Evolutionary conservation across 2,329 filamentous ascomycete species (phyloP).

Genomic region (Chrysosporium queenslandicum): DNA sequence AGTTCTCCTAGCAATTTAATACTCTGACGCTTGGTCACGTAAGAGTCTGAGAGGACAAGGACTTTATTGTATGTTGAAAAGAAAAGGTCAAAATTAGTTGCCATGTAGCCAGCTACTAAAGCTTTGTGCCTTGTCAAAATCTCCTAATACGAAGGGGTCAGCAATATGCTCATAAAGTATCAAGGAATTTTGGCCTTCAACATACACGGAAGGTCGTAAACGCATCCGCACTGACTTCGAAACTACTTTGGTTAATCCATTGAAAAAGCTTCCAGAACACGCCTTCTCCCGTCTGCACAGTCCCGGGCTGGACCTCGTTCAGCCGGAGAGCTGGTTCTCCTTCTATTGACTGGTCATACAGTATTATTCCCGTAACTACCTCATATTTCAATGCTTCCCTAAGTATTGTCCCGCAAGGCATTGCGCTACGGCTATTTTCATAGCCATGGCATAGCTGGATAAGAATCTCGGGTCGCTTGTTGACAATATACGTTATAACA

Average conservation of each 20-base stretch:
- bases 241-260: slow-evolving; percentile 93
- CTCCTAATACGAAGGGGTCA: slow-evolving; percentile 49
- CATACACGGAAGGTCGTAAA: slow-evolving; percentile 89
- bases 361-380: slow-evolving; percentile 75
- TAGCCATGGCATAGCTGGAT: slow-evolving; percentile 84
- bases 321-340: slow-evolving; percentile 67
- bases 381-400: slow-evolving; percentile 87
- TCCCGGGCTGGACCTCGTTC: slow-evolving; percentile 63
- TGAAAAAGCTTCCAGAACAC: slow-evolving; percentile 96
- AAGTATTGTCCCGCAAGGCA: slow-evolving; percentile 79
- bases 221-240: slow-evolving; percentile 93
- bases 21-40: slow-evolving; percentile 95
- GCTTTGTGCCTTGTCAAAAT: slow-evolving; percentile 89
- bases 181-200: background rate
- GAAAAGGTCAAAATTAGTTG: slow-evolving; percentile 85
- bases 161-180: background rate
- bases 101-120: slow-evolving; percentile 76
- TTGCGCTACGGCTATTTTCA: slow-evolving; percentile 79
- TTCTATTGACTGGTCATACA: slow-evolving; percentile 78
- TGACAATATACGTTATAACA: slow-evolving; percentile 79
- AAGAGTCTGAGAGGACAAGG: slow-evolving; percentile 83
- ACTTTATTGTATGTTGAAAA: slow-evolving; percentile 82
- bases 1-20: slow-evolving; percentile 97
- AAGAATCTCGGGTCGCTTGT: slow-evolving; percentile 75
- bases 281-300: slow-evolving; percentile 65